Evolutionary conservation across 177 flowering plant genomes (phyloP), one percentile per base, ranked within the genome.

Genomic region (Tripterygium wilfordii): DNA sequence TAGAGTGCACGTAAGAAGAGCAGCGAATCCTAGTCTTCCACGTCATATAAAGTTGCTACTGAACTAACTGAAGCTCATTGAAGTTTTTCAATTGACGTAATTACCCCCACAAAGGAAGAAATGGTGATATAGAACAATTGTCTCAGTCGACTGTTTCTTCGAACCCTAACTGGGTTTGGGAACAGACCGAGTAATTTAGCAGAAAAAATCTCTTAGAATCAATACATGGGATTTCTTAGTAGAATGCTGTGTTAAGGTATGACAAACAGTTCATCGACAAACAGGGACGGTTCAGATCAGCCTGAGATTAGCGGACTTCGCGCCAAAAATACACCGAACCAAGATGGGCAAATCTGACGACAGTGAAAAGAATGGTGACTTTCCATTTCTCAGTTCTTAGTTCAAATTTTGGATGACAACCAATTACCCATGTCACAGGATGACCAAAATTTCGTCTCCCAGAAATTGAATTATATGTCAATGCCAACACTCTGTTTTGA

Each of bases 301-400:
- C 48, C 70, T 23, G 84, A 71, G 14, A 49, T 42, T 13, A 62
- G 61, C 37, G 69, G 63, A 21, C 46, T n/a, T 69, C 30, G 35
- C 62, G 14, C 54, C 65, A 14, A 72, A 72, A 68, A 58, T 68
- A 23, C 76, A 60, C 21, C 68, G 79, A 17, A 39, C 54, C 48
- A 77, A 74, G 48, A 60, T 71, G 64, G 53, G 58, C 41, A 76
- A 64, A 76, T 36, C 64, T 4, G 83, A 82, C 38, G 88, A 82
- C 21, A 47, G 18, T 48, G 88, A 78, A 24, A 76, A 68, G 54
- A 82, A 77, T n/a, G 75, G 82, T 81, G 36, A 26, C 1, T 2
- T 10, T 28, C 21, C 8, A 16, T 12, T n/a, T n/a, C n/a, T n/a
- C n/a, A 0, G n/a, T 25, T 22, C 43, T 32, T 32, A 23, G 0